These are phyloP conservation scores for Psilocybe subaeruginosa DNA, from an alignment of 768 basidiomycete species.

Conservation along the genomic window DNA sequence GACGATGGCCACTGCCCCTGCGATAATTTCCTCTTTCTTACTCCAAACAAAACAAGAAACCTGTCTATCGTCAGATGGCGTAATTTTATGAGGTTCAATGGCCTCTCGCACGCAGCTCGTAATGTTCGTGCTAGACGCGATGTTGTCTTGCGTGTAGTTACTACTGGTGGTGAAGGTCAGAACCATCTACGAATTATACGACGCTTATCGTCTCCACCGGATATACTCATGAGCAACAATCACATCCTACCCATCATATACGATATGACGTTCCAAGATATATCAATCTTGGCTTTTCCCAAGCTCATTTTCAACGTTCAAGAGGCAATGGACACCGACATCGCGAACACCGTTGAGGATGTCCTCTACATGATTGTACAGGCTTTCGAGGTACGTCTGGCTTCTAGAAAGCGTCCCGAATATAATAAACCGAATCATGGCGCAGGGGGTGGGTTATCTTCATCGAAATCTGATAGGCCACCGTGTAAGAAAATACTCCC, in stretches of 20 bases:
- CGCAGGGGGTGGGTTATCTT: slow-evolving; percentile 3
- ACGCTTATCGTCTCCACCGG: not conserved
- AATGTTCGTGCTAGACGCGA: not conserved
- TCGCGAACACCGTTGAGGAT: slow-evolving; percentile 10
- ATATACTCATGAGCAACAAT: slow-evolving; percentile 4
- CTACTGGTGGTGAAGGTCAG: not conserved
- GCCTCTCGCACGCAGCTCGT: not conserved
- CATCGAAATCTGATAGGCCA: slow-evolving; percentile 10
- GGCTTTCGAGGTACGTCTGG: slow-evolving; percentile 8
- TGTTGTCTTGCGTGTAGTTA: slow-evolving; percentile 2
- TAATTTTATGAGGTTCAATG: not conserved
- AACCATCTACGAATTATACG: not conserved
- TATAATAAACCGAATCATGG: not conserved
- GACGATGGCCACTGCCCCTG: not conserved
- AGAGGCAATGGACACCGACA: not conserved
- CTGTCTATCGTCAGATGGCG: not conserved
- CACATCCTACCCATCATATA: slow-evolving; percentile 5
- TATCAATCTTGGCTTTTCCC: not conserved
- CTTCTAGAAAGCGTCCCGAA: not conserved
- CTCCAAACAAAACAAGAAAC: not conserved
- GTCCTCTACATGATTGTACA: slow-evolving; percentile 11
- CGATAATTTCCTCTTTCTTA: not conserved
- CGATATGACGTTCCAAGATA: slow-evolving; percentile 4
- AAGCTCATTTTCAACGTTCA: not conserved
- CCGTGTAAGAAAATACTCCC: not conserved